Base-by-base conservation (phyloP, 805 yeast species). In the Saturnispora galanensis region DNA sequence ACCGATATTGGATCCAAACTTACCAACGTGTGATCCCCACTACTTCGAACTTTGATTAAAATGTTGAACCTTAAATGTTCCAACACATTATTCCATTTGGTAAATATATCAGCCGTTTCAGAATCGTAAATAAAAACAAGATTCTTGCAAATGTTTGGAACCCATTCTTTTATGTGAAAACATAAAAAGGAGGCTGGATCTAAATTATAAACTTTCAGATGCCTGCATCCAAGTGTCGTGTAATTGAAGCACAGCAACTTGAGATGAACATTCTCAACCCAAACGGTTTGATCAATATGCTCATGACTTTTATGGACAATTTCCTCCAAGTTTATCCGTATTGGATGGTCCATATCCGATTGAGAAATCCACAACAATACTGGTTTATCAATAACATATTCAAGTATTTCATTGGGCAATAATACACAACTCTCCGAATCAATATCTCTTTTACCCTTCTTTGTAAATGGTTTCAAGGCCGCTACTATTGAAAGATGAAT, bases 191-290 rank as follows among this genome's bases (percentile, higher is more conserved):
- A 15, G n/a, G 10, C 9, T 2, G 16, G 17, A 15, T 37, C 35
- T 21, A 8, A 21, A 21, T 21, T 21, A 30, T 42, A 36, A 5
- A 42, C 33, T 31, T 21, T 21, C 17, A 42, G 36, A 13, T 18
- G 12, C 8, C 13, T 17, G 10, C 38, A 32, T 3, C 15, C 21
- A 13, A 28, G 28, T 6, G 28, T 35, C 12, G 13, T 35, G 13
- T 11, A 15, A 15, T 36, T 36, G 13, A 12, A 36, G 29, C 45
- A 42, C 9, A 42, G 11, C 11, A 42, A 7, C 11, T 32, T 31
- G 18, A 42, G 16, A 11, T 31, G 34, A 12, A 42, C 41, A 31
- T 42, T 37, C 15, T 42, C 45, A 10, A 42, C 26, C 45, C 45
- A 42, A 8, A 42, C 17, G 5, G 31, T 31, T 42, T 42, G 16